Evolutionary conservation across 2,329 filamentous ascomycete genomes (phyloP), one percentile per base, ranked within the genome.

Genomic region (Calonectria crousiana): DNA sequence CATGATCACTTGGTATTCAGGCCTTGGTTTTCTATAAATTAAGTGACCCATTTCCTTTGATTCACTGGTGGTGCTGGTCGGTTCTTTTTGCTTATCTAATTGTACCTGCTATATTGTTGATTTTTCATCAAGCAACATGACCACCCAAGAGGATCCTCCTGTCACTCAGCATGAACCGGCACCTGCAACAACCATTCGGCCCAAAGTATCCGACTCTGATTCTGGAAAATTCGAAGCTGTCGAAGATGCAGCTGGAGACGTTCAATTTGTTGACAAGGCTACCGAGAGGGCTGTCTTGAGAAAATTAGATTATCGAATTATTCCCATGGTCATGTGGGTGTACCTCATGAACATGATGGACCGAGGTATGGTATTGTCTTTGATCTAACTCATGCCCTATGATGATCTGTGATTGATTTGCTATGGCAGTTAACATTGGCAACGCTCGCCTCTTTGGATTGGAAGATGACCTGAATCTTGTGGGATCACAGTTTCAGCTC

Each of bases 391-490:
- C 0, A 0, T 1, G 1, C 0, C 3, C 2, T 0, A 13, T 0
- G 5, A 9, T 70, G 10, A 26, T 60, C 18, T 0, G 10, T 38
- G 26, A 51, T 34, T 53, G 14, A 58, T 13, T 26, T 4, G 11
- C 28, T 5, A 88, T 28, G 89, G 90, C 74, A 92, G 91, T 93
- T 44, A 94, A 94, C 80, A 94, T 94, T 56, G 91, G 92, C 49
- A 93, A 93, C 84, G 92, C 92, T 23, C 86, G 89, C 11, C 85
- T 93, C 1, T 80, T 79, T 13, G 67, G 67, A 6, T 58, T 80
- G 41, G 90, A 93, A 80, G 83, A 88, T 28, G 92, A 93, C 70
- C 85, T 94, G 3, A 84, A 86, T 14, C 84, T 94, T 76, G 80
- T 82, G 34, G 86, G 87, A 4, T 88, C 89, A 28, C 88, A 93